Conservation (phyloP, 2,329 filamentous ascomycete genomes). For the Leptographium procerum region DNA sequence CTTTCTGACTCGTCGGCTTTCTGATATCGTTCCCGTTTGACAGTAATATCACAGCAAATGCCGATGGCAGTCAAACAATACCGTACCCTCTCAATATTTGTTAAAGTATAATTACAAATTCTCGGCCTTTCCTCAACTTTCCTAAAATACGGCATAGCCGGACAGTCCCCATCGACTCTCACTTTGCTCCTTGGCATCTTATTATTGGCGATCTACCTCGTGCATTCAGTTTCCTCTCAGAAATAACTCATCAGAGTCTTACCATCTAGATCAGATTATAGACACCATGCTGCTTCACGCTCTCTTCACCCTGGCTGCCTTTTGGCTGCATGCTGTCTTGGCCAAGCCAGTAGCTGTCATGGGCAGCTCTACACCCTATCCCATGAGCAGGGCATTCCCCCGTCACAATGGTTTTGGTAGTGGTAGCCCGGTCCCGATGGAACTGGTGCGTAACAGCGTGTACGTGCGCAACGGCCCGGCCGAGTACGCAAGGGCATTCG, state of each 20-base stretch:
- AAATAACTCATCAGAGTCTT: background rate
- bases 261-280: background rate
- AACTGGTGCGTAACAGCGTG: conserved; percentile 22
- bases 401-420: background rate
- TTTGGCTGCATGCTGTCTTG: background rate
- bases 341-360: background rate
- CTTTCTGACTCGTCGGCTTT: background rate
- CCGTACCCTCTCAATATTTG: background rate
- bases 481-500: conserved; percentile 21
- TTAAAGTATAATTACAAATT: background rate
- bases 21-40: background rate
- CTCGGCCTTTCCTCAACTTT: background rate
- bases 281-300: background rate
- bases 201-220: background rate
- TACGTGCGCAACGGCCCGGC: conserved; percentile 22
- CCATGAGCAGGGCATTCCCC: background rate
- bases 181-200: background rate
- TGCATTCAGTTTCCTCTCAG: background rate
- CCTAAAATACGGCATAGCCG: background rate
- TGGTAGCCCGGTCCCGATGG: conserved; percentile 16
- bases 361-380: background rate
- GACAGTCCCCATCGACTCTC: background rate
- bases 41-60: background rate
- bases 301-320: background rate
- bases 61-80: background rate